phyloP scores from a whole-genome alignment of 768 basidiomycete species.

The Boletus patriciae region DNA sequence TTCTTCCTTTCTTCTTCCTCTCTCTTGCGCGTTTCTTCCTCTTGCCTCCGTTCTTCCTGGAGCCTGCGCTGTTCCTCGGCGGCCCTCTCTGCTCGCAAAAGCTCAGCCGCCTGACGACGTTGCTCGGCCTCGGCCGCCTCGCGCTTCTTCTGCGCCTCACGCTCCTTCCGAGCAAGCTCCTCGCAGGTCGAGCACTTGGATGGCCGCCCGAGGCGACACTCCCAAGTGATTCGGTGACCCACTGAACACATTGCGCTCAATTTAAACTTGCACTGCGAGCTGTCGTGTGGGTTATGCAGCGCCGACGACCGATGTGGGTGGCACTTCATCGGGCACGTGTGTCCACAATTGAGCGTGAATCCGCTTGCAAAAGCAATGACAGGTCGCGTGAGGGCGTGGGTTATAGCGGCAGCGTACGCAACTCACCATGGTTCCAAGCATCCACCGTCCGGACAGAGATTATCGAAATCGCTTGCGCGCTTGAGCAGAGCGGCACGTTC shows the following conservation, averaged over 20 bases:
- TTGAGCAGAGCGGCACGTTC: constrained; percentile 39
- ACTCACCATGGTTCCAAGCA: constrained; percentile 58
- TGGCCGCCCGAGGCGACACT: constrained; percentile 42
- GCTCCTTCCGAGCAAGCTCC: constrained; percentile 38
- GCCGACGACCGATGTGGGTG: constrained; percentile 51
- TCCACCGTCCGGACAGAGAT: constrained; percentile 59
- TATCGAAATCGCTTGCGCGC: constrained; percentile 49
- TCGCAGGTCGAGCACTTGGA: constrained; percentile 47
- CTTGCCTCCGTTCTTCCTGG: constrained; percentile 14
- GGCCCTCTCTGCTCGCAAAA: constrained; percentile 30
- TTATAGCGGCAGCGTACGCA: fast-evolving
- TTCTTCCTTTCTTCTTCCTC: neutral
- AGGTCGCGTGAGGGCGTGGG: neutral
- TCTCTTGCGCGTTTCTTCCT: neutral
- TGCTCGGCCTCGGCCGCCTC: constrained; percentile 45
- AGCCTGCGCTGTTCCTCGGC: neutral
- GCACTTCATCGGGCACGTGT: constrained; percentile 59
- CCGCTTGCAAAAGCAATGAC: neutral
- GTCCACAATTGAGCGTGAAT: constrained; percentile 26
- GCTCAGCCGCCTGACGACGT: constrained; percentile 37
- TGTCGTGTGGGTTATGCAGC: constrained; percentile 4
- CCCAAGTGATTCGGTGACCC: constrained; percentile 37
- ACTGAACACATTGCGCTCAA: constrained; percentile 39
- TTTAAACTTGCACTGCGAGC: constrained; percentile 42
- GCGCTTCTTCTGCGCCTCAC: constrained; percentile 39